Evolutionary conservation across 2,329 filamentous ascomycete genomes (phyloP).

Genomic region (Diplodia corticola): DNA sequence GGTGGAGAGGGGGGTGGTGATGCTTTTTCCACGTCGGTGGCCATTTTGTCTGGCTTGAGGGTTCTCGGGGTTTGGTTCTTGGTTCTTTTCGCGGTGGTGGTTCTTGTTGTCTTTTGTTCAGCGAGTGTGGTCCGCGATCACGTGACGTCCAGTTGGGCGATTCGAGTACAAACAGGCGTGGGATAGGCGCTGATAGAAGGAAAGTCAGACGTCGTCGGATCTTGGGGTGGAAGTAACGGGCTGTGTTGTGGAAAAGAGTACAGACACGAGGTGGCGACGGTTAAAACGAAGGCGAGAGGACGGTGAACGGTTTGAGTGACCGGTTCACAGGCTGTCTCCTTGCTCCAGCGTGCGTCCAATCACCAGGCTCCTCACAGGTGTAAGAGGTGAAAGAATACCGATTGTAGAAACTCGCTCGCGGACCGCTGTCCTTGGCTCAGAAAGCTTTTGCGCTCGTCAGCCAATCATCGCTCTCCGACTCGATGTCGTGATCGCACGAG

Average conservation of each 20-base stretch:
- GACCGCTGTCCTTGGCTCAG: too few relatives aligned
- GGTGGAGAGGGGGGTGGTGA: not conserved
- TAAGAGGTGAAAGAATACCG: not conserved
- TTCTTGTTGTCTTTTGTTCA: too few relatives aligned
- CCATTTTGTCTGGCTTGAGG: too few relatives aligned
- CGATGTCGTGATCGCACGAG: conserved; percentile 2
- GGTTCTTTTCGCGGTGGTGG: too few relatives aligned
- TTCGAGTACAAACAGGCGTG: too few relatives aligned
- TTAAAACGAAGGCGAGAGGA: not conserved
- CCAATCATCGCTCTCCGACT: not conserved
- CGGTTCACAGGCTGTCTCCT: not conserved
- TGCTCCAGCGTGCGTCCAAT: not conserved
- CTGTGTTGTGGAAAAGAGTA: too few relatives aligned
- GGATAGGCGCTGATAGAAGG: too few relatives aligned
- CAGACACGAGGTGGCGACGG: not conserved
- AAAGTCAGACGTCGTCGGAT: too few relatives aligned
- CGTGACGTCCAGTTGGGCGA: too few relatives aligned
- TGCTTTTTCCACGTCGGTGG: not conserved
- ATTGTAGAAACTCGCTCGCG: not conserved
- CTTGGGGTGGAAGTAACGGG: too few relatives aligned
- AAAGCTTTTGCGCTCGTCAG: not conserved
- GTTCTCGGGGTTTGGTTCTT: too few relatives aligned
- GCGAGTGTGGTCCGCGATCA: too few relatives aligned
- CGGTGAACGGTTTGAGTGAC: not conserved
- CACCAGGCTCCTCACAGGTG: not conserved